phyloP scores from a whole-genome alignment of 768 basidiomycete genomes.

The Piloderma croceum region DNA sequence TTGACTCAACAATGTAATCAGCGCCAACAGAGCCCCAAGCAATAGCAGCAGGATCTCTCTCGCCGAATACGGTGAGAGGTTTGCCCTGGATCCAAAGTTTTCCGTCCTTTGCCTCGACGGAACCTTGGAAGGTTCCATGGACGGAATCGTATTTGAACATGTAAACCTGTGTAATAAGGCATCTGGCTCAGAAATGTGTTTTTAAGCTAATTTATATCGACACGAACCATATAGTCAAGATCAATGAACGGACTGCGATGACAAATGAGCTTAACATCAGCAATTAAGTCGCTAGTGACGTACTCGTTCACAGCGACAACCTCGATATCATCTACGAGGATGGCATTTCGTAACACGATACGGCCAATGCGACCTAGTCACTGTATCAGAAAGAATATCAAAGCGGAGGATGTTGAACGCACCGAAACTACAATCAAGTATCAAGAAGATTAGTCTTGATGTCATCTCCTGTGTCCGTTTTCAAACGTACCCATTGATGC shows the following conservation, averaged over 20 bases:
- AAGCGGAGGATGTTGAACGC: background rate
- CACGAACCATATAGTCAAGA: constrained; percentile 87
- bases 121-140: constrained; percentile 88
- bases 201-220: background rate
- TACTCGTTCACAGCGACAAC: constrained; percentile 95
- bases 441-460: too few relatives aligned
- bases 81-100: constrained; percentile 86
- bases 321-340: constrained; percentile 67
- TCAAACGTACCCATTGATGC: constrained; percentile 84
- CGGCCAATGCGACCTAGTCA: constrained; percentile 93
- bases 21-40: constrained; percentile 78
- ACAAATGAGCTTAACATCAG: background rate
- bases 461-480: background rate
- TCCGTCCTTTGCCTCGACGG: constrained; percentile 75
- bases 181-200: background rate
- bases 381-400: constrained; percentile 15
- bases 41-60: constrained; percentile 85
- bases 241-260: constrained; percentile 86
- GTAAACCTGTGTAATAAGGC: constrained; percentile 59
- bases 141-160: constrained; percentile 98
- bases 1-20: constrained; percentile 94
- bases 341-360: constrained; percentile 94
- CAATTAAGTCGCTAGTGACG: constrained; percentile 24
- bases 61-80: constrained; percentile 69
- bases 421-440: background rate